Evolutionary conservation across 2,329 filamentous ascomycete genomes (phyloP).

Genomic region (Verticillium nubilum): DNA sequence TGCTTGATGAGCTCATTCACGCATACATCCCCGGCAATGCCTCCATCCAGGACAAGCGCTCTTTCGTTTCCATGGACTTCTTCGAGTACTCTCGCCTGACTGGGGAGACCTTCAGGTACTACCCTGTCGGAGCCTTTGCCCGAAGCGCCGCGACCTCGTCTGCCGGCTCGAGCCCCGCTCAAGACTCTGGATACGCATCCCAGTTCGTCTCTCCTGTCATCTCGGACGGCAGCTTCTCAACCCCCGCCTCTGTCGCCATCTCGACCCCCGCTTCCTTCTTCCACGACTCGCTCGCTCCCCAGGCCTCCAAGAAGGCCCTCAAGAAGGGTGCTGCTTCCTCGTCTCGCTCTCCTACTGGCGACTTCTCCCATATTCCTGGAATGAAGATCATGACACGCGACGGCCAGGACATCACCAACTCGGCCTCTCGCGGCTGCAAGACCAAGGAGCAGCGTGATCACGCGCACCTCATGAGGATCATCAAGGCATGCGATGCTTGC

Average conservation of each 20-base stretch:
- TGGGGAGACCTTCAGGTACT: constrained; percentile 57
- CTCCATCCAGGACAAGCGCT: constrained; percentile 53
- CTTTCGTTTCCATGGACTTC: constrained; percentile 54
- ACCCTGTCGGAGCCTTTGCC: constrained; percentile 39
- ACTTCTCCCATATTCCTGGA: constrained; percentile 51
- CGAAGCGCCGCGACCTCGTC: constrained; percentile 36
- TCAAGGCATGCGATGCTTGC: constrained; percentile 62
- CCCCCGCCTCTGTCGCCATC: constrained; percentile 19
- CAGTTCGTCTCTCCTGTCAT: constrained; percentile 45
- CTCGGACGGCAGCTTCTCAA: constrained; percentile 39
- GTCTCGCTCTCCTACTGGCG: constrained; percentile 18
- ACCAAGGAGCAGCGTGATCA: constrained; percentile 64
- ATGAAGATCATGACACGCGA: constrained; percentile 65
- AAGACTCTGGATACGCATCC: constrained; percentile 39
- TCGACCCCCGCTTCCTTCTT: constrained; percentile 23
- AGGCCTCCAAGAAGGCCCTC: constrained; percentile 16
- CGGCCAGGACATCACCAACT: constrained; percentile 57
- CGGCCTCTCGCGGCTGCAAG: constrained; percentile 57
- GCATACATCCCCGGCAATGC: constrained; percentile 49
- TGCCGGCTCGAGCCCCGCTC: constrained; percentile 32
- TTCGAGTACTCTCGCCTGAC: constrained; percentile 47
- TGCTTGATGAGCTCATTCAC: constrained; percentile 56
- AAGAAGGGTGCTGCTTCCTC: constrained; percentile 17
- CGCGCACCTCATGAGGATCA: constrained; percentile 60
- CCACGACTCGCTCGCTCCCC: constrained; percentile 19